phyloP scores from a whole-genome alignment of 345 rosid genomes.

The Salix dunnii region DNA sequence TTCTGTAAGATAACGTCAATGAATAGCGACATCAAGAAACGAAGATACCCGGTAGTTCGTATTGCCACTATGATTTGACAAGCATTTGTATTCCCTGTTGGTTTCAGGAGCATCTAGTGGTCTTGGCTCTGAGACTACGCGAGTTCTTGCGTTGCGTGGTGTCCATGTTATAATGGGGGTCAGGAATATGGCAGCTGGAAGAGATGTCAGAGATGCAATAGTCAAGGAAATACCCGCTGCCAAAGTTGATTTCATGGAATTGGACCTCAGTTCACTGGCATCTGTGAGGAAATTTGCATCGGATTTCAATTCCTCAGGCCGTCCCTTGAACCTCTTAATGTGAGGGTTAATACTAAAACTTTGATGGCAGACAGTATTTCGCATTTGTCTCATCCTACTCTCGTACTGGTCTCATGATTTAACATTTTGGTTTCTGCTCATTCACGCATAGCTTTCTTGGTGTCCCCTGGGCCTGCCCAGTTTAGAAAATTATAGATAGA shows the following conservation, averaged over 20 bases:
- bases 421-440: background rate
- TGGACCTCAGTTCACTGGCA: slow-evolving; percentile 44
- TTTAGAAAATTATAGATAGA: background rate
- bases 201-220: slow-evolving; percentile 28
- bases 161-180: slow-evolving; percentile 29
- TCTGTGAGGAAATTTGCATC: slow-evolving; percentile 39
- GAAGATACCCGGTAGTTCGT: background rate
- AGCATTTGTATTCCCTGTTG: background rate
- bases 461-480: background rate
- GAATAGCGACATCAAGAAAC: background rate
- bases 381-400: too few relatives aligned
- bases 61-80: background rate
- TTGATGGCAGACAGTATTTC: background rate
- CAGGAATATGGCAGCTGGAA: slow-evolving; percentile 35
- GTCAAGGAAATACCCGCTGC: slow-evolving; percentile 23
- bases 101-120: slow-evolving; percentile 76
- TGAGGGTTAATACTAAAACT: slow-evolving; percentile 21
- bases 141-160: slow-evolving; percentile 34
- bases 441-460: background rate
- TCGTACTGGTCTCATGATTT: background rate
- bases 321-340: slow-evolving; percentile 43
- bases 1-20: too few relatives aligned
- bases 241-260: slow-evolving; percentile 33
- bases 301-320: slow-evolving; percentile 26
- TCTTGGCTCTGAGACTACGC: slow-evolving; percentile 62